Evolutionary conservation across 495 filamentous ascomycete genomes (phyloP).

Genomic region (Aspergillus baeticus): DNA sequence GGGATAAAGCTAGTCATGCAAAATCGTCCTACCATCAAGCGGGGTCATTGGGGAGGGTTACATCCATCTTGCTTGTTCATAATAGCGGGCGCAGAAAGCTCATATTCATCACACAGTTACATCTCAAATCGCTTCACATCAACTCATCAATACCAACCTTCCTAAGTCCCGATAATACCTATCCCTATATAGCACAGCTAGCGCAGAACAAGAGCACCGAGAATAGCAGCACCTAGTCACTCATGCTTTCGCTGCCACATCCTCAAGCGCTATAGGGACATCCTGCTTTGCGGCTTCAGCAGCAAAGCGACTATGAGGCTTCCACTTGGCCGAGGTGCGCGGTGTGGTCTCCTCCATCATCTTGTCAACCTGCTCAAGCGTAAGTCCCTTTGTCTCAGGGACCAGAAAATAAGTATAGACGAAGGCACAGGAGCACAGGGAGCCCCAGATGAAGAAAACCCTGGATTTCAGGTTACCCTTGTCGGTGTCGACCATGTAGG

Average conservation of each 20-base stretch:
- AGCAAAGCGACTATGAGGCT: slow-evolving; percentile 70
- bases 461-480: slow-evolving; percentile 70
- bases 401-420: slow-evolving; percentile 79
- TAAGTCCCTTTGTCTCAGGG: slow-evolving; percentile 83
- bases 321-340: slow-evolving; percentile 71
- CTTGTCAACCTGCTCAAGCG: slow-evolving; percentile 87
- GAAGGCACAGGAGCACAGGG: slow-evolving; percentile 62
- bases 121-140: too few relatives aligned
- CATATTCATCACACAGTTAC: too few relatives aligned
- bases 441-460: slow-evolving; percentile 86
- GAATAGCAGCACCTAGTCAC: too few relatives aligned
- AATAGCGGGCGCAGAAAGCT: too few relatives aligned
- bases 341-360: slow-evolving; percentile 87
- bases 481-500: slow-evolving; percentile 68
- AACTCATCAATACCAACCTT: too few relatives aligned
- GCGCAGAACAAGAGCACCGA: too few relatives aligned
- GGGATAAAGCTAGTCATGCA: too few relatives aligned
- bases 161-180: too few relatives aligned
- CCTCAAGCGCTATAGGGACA: slow-evolving; percentile 20
- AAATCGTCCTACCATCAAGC: too few relatives aligned
- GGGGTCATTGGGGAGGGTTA: too few relatives aligned
- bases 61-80: too few relatives aligned
- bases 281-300: slow-evolving; percentile 50
- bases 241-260: slow-evolving; percentile 34
- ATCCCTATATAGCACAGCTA: too few relatives aligned